Conservation (phyloP, 805 yeast genomes). For the Saccharomycopsis selenospora region DNA sequence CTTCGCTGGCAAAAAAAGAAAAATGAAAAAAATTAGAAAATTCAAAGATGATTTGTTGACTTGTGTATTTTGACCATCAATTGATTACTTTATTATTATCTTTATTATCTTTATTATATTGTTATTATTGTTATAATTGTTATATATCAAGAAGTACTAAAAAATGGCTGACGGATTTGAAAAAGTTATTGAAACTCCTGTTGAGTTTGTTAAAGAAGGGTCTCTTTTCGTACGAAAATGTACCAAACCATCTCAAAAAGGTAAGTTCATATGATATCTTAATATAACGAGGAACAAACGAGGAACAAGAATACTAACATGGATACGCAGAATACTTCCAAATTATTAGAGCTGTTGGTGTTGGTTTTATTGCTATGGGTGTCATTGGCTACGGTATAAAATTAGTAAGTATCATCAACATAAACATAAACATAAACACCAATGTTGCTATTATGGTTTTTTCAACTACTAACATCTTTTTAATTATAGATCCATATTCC, state of each 20-base stretch:
- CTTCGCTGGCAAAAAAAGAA: too few species aligned
- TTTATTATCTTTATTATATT: too few species aligned
- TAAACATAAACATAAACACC: too few species aligned
- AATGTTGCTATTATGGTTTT: too few species aligned
- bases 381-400: slow-evolving; percentile 94
- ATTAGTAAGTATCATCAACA: slow-evolving; percentile 45
- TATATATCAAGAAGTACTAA: too few species aligned
- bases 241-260: slow-evolving; percentile 83
- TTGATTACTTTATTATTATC: too few species aligned
- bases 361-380: slow-evolving; percentile 97
- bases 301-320: slow-evolving; percentile 6
- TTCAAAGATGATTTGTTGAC: too few species aligned
- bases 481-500: slow-evolving; percentile 66
- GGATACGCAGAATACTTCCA: slow-evolving; percentile 59
- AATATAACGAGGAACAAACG: background rate
- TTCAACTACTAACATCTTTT: too few species aligned
- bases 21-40: too few species aligned
- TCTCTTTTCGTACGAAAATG: slow-evolving; percentile 82
- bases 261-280: slow-evolving; percentile 32
- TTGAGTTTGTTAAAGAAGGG: slow-evolving; percentile 89
- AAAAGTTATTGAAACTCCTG: slow-evolving; percentile 77
- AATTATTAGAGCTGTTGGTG: slow-evolving; percentile 91
- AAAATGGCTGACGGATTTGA: slow-evolving; percentile 52
- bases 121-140: too few species aligned
- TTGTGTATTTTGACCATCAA: too few species aligned